Evolutionary conservation across 1,284 basidiomycete species (phyloP).

Genomic region (Sanghuangporus sanghuang): DNA sequence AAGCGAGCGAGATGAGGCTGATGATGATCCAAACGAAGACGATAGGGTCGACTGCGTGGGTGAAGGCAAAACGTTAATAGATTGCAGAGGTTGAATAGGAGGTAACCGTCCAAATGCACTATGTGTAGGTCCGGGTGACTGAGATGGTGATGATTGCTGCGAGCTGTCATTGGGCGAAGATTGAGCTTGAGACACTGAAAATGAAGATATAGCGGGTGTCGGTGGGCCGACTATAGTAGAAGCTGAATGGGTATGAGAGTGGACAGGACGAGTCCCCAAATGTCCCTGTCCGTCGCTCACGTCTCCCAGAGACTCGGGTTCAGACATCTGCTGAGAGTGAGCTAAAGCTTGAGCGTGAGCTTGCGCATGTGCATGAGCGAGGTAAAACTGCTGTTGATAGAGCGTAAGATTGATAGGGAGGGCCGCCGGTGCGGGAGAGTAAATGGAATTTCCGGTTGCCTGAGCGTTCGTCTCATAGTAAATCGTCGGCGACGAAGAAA

Average conservation of each 20-base stretch:
- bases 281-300: neutral
- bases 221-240: conserved; percentile 32
- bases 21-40: neutral
- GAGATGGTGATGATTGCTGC: conserved; percentile 9
- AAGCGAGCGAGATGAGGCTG: neutral
- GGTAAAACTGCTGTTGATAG: conserved; percentile 17
- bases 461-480: conserved; percentile 16
- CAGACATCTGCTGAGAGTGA: conserved; percentile 5
- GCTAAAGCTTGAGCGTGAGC: conserved; percentile 11
- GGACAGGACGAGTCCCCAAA: conserved; percentile 16
- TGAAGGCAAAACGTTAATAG: neutral
- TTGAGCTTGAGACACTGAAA: conserved; percentile 7
- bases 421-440: neutral
- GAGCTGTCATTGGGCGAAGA: neutral
- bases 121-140: conserved; percentile 4
- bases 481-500: conserved; percentile 15
- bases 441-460: neutral
- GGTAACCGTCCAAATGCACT: neutral
- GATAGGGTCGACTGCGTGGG: neutral
- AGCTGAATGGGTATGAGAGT: conserved; percentile 31
- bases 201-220: conserved; percentile 24
- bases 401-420: conserved; percentile 11
- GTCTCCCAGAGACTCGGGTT: neutral
- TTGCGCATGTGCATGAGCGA: conserved; percentile 12
- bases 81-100: neutral